Percentiles rank a stretch among this genome's conserved stretches.
Evolutionary conservation across 371 early-diverging fungal species (phyloP).

Genomic region (Fennellomyces sp.): DNA sequence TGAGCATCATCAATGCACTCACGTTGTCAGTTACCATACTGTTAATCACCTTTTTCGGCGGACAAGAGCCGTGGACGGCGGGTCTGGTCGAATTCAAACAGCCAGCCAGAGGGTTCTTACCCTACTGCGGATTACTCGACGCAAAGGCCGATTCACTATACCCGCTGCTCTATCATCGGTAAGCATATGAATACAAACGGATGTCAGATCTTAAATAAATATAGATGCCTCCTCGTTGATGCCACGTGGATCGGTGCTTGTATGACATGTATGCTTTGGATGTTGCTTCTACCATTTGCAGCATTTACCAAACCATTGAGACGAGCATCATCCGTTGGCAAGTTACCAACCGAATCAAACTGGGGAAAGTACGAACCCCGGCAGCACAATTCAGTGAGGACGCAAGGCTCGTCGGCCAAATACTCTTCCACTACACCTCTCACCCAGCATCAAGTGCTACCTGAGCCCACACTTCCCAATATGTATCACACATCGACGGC

Average conservation of each 20-base stretch:
- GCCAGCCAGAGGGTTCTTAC: conserved; percentile 37
- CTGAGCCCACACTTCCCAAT: background rate
- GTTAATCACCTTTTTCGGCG: conserved; percentile 21
- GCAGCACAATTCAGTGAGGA: background rate
- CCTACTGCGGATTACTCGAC: conserved; percentile 29
- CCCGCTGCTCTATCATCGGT: conserved; percentile 43
- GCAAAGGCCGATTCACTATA: conserved; percentile 25
- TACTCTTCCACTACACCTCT: background rate
- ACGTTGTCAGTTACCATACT: conserved; percentile 12
- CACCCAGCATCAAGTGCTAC: background rate
- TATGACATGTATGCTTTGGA: conserved; percentile 6
- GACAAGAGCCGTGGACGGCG: conserved; percentile 44
- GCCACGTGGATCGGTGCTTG: conserved; percentile 7
- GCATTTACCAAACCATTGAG: background rate
- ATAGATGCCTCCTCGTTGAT: conserved; percentile 9
- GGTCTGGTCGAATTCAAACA: conserved; percentile 31
- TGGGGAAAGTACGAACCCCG: background rate
- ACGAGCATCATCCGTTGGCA: conserved; percentile 3
- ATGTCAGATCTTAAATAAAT: background rate
- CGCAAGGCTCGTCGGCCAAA: background rate
- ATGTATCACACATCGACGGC: too few relatives aligned
- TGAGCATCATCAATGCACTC: conserved; percentile 27
- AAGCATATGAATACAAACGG: background rate
- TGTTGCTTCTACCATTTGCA: background rate
- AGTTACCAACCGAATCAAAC: conserved; percentile 3